Conservation (phyloP, 306 rosid genomes). For the Ormosia emarginata region DNA sequence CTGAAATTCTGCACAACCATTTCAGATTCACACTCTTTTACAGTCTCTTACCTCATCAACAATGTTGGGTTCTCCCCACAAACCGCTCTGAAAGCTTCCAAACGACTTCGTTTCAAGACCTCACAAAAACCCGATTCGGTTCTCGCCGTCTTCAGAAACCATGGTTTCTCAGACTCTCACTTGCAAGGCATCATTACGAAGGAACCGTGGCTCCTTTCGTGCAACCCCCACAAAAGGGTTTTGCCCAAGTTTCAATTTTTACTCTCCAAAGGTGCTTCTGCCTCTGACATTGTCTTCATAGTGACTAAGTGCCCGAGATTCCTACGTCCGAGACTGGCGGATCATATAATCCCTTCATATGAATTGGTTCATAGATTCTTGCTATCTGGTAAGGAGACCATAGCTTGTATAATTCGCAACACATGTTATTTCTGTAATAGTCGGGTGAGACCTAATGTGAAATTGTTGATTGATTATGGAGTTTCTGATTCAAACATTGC, state of each 20-base stretch:
- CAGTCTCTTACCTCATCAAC: too few relatives aligned
- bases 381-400: not conserved
- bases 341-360: not conserved
- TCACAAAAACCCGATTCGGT: not conserved
- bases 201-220: not conserved
- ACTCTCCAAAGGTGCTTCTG: not conserved
- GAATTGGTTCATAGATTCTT: not conserved
- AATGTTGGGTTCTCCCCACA: not conserved
- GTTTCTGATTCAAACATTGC: conserved; percentile 13
- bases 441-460: not conserved
- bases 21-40: too few relatives aligned
- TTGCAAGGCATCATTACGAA: not conserved
- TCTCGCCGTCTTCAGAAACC: not conserved
- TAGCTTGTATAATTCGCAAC: not conserved
- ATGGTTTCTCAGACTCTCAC: not conserved
- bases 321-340: not conserved
- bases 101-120: not conserved
- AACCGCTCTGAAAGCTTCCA: not conserved
- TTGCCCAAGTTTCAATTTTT: conserved; percentile 13
- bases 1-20: too few relatives aligned
- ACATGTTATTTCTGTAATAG: not conserved
- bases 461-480: not conserved
- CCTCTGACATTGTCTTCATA: not conserved
- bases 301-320: not conserved
- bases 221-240: not conserved